Base-by-base conservation (phyloP, 2,329 filamentous ascomycete genomes). In the Cryphonectria parasitica region DNA sequence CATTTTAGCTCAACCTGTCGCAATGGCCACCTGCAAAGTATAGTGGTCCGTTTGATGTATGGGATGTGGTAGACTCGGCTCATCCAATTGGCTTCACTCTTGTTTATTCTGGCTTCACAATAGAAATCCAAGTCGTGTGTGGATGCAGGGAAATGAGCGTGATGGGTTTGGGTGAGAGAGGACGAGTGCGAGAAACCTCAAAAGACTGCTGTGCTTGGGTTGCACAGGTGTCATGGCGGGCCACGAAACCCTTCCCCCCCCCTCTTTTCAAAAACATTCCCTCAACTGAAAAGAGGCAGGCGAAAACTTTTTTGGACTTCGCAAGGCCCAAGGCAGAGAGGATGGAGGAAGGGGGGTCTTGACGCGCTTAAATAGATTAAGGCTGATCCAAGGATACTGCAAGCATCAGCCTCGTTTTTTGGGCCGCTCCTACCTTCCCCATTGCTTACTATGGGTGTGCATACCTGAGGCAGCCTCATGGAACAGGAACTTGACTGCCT, bases 261-360 rank as follows among this genome's bases (percentile, higher is more conserved):
- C 34, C 34, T 34, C 34, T 6, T 34, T 6, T 34, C 34, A n/a
- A n/a, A n/a, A n/a, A n/a, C n/a, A n/a, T 34, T 34, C 6, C 34
- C 34, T 34, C 34, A 19, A 34, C 15, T 22, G 58, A 61, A 31
- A 39, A 61, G 22, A 49, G 10, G 28, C 31, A 39, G 39, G 34
- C 58, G 58, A 25, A 11, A 10, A 19, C 11, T 39, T 10, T 60
- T 34, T 8, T 28, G 2, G 54, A 61, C 19, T 15, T 61, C 34
- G 58, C 58, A 36, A 61, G 31, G 58, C 34, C 34, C 58, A 36
- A 61, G 31, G 58, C 31, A 61, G 58, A 25, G 58, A 28, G n/a
- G 56, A 15, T 8, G 1, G n/a, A 49, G 22, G 43, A 19, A 5
- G 19, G 43, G 43, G 43, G 7, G 45, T 7, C 8, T n/a, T n/a